Evolutionary conservation across 108 stramenopile species (phyloP).

Genomic region (Asterionellopsis glacialis): DNA sequence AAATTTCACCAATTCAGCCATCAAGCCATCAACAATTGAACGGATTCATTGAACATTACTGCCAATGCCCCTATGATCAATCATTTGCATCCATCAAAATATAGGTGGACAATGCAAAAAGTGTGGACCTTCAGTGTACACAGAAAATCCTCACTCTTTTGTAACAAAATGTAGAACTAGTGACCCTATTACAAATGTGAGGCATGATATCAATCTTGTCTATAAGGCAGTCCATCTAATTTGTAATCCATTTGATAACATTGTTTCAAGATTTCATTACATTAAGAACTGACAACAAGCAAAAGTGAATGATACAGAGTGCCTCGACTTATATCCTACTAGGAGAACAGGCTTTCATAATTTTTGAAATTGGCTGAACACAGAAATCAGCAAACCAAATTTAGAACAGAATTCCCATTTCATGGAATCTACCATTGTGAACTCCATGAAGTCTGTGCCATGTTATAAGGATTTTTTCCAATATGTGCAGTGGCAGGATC

Average conservation of each 20-base stretch:
- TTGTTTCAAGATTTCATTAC: slow-evolving; percentile 69
- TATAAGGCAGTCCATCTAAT: slow-evolving; percentile 61
- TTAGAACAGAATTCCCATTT: slow-evolving; percentile 17
- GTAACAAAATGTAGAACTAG: slow-evolving; percentile 1
- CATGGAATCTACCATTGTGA: slow-evolving; percentile 4
- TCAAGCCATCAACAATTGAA: no score
- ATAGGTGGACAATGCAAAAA: slow-evolving; percentile 34
- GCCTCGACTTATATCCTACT: slow-evolving; percentile 12
- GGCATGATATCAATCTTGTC: slow-evolving; percentile 29
- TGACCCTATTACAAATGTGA: neutral
- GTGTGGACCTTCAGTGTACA: slow-evolving; percentile 11
- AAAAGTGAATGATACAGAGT: slow-evolving; percentile 8
- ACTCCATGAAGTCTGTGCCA: slow-evolving; percentile 40
- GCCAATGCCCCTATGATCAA: no score
- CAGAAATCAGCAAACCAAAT: slow-evolving; percentile 20
- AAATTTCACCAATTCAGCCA: no score
- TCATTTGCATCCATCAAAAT: no score
- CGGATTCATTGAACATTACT: no score
- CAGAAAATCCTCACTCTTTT: slow-evolving; percentile 1
- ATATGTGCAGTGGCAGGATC: slow-evolving; percentile 83
- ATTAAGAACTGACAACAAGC: slow-evolving; percentile 27
- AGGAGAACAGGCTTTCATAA: slow-evolving; percentile 31
- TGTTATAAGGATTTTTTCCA: slow-evolving; percentile 74
- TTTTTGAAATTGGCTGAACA: slow-evolving; percentile 29
- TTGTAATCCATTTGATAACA: slow-evolving; percentile 65